These are phyloP conservation scores for Lipomyces anomalus DNA, from an alignment of 805 yeast genomes.

Conservation along the genomic window DNA sequence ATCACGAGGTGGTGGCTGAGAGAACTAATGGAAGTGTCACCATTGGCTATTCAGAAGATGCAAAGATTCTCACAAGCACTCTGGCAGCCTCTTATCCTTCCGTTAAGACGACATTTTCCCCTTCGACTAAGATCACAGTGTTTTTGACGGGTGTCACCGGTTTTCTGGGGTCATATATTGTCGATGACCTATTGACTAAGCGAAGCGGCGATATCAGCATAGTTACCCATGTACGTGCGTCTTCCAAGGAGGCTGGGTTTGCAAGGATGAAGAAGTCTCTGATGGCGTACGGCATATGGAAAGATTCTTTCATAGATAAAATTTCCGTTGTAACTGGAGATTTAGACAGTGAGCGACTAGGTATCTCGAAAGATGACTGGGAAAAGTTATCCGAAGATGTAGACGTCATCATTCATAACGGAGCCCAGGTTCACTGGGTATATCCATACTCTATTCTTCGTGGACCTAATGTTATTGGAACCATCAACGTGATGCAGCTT, in stretches of 20 bases:
- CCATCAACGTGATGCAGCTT: constrained; percentile 74
- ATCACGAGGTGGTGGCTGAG: no score
- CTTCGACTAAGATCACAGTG: constrained; percentile 46
- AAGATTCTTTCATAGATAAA: constrained; percentile 49
- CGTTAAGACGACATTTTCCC: constrained; percentile 38
- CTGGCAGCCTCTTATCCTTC: constrained; percentile 42
- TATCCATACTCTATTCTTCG: constrained; percentile 87
- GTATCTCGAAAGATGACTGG: constrained; percentile 59
- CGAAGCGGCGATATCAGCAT: constrained; percentile 39
- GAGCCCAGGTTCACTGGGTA: constrained; percentile 98
- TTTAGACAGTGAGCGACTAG: constrained; percentile 66
- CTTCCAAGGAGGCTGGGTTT: constrained; percentile 58
- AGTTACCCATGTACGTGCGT: constrained; percentile 88
- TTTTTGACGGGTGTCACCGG: constrained; percentile 97
- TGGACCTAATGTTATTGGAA: constrained; percentile 87
- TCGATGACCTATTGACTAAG: constrained; percentile 58
- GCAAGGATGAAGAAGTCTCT: constrained; percentile 73
- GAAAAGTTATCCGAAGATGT: constrained; percentile 46
- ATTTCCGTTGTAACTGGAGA: constrained; percentile 80
- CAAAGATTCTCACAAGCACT: constrained; percentile 44
- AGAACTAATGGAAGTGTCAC: neutral
- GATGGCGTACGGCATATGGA: constrained; percentile 76
- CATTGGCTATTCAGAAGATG: constrained; percentile 63
- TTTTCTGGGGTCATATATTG: constrained; percentile 84
- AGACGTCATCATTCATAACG: constrained; percentile 89